Evolutionary conservation across 2,329 filamentous ascomycete species (phyloP).

Genomic region (Ophioceras dolichostomum): DNA sequence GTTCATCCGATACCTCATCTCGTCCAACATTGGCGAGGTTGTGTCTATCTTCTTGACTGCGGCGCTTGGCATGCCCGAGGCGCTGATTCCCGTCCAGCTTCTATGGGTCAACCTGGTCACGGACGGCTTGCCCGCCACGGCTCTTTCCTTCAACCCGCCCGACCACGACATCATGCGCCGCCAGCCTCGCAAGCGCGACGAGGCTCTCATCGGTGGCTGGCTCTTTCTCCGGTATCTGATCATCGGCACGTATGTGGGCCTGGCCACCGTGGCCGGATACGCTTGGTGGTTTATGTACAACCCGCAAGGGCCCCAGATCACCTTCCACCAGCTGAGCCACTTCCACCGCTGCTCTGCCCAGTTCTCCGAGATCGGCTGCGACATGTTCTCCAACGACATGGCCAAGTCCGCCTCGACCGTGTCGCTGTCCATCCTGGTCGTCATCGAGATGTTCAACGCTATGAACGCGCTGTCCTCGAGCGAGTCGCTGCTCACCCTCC

Average conservation of each 20-base stretch:
- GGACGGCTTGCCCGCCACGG: slow-evolving; percentile 90
- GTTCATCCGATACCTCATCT: slow-evolving; percentile 98
- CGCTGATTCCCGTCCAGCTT: slow-evolving; percentile 90
- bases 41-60: slow-evolving; percentile 98
- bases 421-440: slow-evolving; percentile 81
- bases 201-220: slow-evolving; percentile 87
- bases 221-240: slow-evolving; percentile 96
- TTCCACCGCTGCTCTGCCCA: slow-evolving; percentile 86
- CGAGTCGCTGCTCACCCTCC: slow-evolving; percentile 85
- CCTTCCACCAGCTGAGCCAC: slow-evolving; percentile 76
- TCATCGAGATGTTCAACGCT: slow-evolving; percentile 99
- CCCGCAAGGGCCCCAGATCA: slow-evolving; percentile 77
- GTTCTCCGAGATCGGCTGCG: slow-evolving; percentile 82
- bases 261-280: slow-evolving; percentile 91
- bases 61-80: slow-evolving; percentile 93
- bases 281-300: slow-evolving; percentile 99
- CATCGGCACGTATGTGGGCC: slow-evolving; percentile 87
- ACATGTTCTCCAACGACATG: slow-evolving; percentile 80
- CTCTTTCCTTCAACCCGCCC: slow-evolving; percentile 95
- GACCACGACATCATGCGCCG: slow-evolving; percentile 97
- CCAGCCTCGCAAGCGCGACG: slow-evolving; percentile 80
- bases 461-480: slow-evolving; percentile 96
- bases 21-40: slow-evolving; percentile 96
- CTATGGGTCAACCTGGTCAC: slow-evolving; percentile 99
- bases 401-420: slow-evolving; percentile 87